These are phyloP conservation scores for Fusarium haematococcum DNA, from an alignment of 2,329 filamentous ascomycete species.

Conservation along the genomic window DNA sequence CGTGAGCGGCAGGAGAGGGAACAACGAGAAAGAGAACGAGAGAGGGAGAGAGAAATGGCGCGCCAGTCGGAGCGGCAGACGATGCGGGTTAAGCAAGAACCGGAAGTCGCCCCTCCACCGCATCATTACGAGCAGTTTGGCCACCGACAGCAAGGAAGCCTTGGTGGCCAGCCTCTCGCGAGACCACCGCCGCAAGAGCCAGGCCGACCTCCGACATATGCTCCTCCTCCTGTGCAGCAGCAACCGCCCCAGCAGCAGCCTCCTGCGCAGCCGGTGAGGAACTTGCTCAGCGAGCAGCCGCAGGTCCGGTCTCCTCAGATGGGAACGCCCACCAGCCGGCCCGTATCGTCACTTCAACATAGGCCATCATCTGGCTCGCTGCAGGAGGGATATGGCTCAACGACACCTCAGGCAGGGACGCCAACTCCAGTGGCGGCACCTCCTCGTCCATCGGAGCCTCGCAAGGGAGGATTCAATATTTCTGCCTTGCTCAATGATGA, in stretches of 20 bases:
- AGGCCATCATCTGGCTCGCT: conserved; percentile 47
- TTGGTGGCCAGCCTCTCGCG: conserved; percentile 52
- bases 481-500: conserved; percentile 74
- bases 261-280: conserved; percentile 54
- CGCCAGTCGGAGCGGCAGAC: conserved; percentile 47
- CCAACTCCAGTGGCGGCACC: conserved; percentile 52
- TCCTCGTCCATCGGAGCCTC: conserved; percentile 58
- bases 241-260: conserved; percentile 54
- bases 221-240: conserved; percentile 44
- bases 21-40: conserved; percentile 39
- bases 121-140: conserved; percentile 60
- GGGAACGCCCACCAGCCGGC: conserved; percentile 51
- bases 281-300: conserved; percentile 54
- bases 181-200: conserved; percentile 58
- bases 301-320: conserved; percentile 54
- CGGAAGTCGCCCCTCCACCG: conserved; percentile 54
- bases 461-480: conserved; percentile 73
- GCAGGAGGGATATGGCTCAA: conserved; percentile 47
- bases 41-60: conserved; percentile 45
- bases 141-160: conserved; percentile 54
- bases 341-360: conserved; percentile 54
- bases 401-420: conserved; percentile 44
- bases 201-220: conserved; percentile 53
- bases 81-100: conserved; percentile 63
- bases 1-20: conserved; percentile 40